Evolutionary conservation across 2,329 filamentous ascomycete species (phyloP), one percentile per base, ranked within the genome.

Genomic region (Sarocladium brachiariae): DNA sequence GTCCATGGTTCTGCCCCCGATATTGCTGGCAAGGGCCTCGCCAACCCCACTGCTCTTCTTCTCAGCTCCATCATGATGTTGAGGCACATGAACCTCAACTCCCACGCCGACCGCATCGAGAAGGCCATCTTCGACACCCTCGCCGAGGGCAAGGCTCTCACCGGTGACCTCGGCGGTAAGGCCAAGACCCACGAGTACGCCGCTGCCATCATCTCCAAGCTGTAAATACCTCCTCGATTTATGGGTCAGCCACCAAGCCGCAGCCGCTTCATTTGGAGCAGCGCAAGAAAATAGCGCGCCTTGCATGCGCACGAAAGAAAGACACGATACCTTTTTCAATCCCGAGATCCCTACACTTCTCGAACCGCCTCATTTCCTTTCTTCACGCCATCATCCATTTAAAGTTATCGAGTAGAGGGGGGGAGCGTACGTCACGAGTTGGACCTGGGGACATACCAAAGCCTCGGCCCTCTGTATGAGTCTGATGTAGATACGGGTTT

Each of bases 61-160:
- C 86, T 97, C 65, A 89, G 83, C 71, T 95, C 88, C 70, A 93
- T 97, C 77, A 97, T 99, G 93, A 97, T 99, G 93, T 76, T 99
- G 80, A 86, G 93, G 72, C 93, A 99, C 76, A 97, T 99, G 92
- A 84, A 87, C 64, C 80, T 99, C 58, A 84, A 75, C 70, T 79
- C 89, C 57, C 84, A 97, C 70, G 93, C 93, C 60, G 70, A 77
- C 69, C 84, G 83, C 70, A 97, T 99, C 66, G 89, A 97, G 80
- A 87, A 82, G 72, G 93, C 93, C 59, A 95, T 92, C 66, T 97
- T 99, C 71, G 88, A 87, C 69, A 95, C 91, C 55, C 81, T 99
- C 59, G 86, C 90, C 54, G 91, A 99, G 80, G 93, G 93, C 76
- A 96, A 96, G 86, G 77, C 83, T 55, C 83, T 99, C 70, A 99